Evolutionary conservation across 768 basidiomycete species (phyloP), one percentile per base, ranked within the genome.

Genomic region (Mrakia blollopis): DNA sequence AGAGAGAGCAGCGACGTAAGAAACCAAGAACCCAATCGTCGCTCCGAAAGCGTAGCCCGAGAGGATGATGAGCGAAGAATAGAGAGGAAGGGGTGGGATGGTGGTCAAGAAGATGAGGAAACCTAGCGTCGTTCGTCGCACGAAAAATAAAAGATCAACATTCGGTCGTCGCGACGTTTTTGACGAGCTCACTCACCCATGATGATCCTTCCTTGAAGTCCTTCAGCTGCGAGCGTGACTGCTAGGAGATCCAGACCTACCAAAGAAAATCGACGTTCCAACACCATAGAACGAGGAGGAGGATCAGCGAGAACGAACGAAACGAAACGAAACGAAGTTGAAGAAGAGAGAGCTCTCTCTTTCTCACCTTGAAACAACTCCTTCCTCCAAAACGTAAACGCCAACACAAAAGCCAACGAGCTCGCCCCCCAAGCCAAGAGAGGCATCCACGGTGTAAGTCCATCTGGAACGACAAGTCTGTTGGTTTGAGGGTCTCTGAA

Each of bases 31-130:
- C 80, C 94, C 94, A 65, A 87, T 65, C 89, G 89, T 90, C 30
- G 91, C 87, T 72, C 93, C 93, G 81, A 90, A 94, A 14, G 93
- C 93, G 83, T 96, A 96, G 32, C 94, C 94, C 61, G 93, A 92
- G 80, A 97, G 86, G 79, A 93, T 89, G 82, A 96, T 94, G 84
- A 97, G 87, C 0, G 94, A 96, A 80, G 92, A 94, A 85, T 96
- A 97, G 74, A 97, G 86, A 50, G 94, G 94, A 68, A 97, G 81
- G 50, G 94, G 94, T 60, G 94, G 76, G 37, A 77, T 72, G 37
- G 72, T 73, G 8, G 76, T 77, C 25, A 73, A 37, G 39, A 77
- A 77, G 71, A 77, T 77, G 35, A 77, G 67, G 63, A 73, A 65
- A 0, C 76, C 92, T 93, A 68, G n/a, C n/a, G 76, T 37, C 78